phyloP scores from a whole-genome alignment of 2,329 filamentous ascomycete species.

The Alternaria tenuissima region DNA sequence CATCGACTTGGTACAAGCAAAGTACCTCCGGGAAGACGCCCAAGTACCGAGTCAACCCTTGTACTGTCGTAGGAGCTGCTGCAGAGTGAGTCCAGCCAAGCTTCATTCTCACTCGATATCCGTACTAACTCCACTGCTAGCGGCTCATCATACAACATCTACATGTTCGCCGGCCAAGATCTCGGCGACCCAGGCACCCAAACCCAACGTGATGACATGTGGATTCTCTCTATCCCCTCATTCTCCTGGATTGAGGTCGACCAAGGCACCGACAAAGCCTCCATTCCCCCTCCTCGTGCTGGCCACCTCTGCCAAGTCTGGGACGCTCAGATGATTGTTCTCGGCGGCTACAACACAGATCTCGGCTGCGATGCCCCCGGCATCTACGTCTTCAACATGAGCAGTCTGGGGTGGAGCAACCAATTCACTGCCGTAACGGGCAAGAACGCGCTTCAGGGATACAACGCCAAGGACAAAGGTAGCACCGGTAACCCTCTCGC shows the following conservation, averaged over 20 bases:
- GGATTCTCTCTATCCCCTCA: conserved; percentile 80
- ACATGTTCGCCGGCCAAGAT: conserved; percentile 81
- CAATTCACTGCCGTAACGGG: conserved; percentile 72
- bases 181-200: conserved; percentile 67
- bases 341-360: conserved; percentile 73
- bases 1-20: conserved; percentile 76
- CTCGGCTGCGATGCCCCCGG: conserved; percentile 72
- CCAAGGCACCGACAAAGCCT: conserved; percentile 46
- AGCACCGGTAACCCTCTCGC: conserved; percentile 56
- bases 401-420: conserved; percentile 72
- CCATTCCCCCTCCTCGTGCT: conserved; percentile 65
- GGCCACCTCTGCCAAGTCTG: conserved; percentile 82
- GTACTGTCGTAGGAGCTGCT: conserved; percentile 76
- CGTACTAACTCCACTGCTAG: conserved; percentile 38
- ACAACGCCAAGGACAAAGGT: conserved; percentile 35
- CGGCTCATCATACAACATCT: conserved; percentile 78
- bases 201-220: conserved; percentile 74
- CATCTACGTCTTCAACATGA: conserved; percentile 80
- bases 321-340: conserved; percentile 80
- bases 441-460: conserved; percentile 57
- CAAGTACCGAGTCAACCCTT: conserved; percentile 68
- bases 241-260: conserved; percentile 81
- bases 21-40: conserved; percentile 68
- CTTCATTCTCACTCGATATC: background rate
- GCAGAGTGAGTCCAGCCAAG: conserved; percentile 59